Evolutionary conservation across 202 grass and related monocot genomes (phyloP).

Genomic region (Zizania palustris): DNA sequence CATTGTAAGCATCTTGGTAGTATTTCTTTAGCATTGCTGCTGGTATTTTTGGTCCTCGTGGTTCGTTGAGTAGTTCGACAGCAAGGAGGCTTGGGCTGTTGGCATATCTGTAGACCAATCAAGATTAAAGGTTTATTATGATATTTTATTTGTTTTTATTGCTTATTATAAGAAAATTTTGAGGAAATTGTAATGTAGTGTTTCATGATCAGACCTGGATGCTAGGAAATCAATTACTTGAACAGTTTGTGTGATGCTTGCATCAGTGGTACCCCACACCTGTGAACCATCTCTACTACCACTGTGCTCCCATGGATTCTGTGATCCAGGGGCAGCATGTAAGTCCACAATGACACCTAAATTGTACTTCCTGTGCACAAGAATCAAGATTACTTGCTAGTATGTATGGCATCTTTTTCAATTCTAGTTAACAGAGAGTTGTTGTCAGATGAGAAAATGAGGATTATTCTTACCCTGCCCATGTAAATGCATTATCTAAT

Average conservation of each 20-base stretch:
- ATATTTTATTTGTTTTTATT: neutral
- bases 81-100: constrained; percentile 39
- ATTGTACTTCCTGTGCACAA: constrained; percentile 47
- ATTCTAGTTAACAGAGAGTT: neutral
- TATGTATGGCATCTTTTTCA: neutral
- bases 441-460: neutral
- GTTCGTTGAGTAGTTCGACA: constrained; percentile 63
- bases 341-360: constrained; percentile 56
- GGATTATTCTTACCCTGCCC: constrained; percentile 63
- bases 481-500: constrained; percentile 72
- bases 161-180: neutral
- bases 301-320: constrained; percentile 56
- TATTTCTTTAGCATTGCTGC: constrained; percentile 46
- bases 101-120: constrained; percentile 39
- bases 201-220: constrained; percentile 33
- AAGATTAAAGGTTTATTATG: neutral
- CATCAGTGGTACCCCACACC: constrained; percentile 50
- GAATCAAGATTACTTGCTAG: neutral
- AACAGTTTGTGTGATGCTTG: constrained; percentile 35
- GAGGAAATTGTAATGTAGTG: neutral
- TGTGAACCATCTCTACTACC: constrained; percentile 49
- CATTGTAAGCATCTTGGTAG: constrained; percentile 48
- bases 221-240: constrained; percentile 48
- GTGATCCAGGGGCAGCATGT: constrained; percentile 56
- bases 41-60: constrained; percentile 10